These are phyloP conservation scores for Tetraselmis chui DNA, from an alignment of 139 green algal species.

Conservation along the genomic window DNA sequence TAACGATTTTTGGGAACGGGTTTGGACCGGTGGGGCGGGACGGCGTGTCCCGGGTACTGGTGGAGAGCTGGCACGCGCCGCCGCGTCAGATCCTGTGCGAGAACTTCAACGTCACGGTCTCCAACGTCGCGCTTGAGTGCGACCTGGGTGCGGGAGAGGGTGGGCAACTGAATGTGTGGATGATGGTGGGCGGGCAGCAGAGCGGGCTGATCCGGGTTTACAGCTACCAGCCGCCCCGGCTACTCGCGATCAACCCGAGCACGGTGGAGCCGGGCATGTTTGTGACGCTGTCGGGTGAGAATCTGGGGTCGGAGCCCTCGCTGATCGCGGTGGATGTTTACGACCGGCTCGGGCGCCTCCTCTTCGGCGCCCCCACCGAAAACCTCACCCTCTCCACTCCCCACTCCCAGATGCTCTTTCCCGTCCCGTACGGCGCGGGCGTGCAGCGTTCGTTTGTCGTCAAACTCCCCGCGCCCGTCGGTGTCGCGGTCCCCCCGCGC, in stretches of 20 bases:
- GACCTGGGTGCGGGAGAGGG: constrained; percentile 1
- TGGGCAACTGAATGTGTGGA: neutral
- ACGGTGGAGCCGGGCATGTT: neutral
- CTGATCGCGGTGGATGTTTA: neutral
- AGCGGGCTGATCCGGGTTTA: neutral
- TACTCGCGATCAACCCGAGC: neutral
- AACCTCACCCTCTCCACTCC: neutral
- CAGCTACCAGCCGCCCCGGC: neutral
- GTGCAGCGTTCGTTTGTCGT: neutral
- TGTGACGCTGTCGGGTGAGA: neutral
- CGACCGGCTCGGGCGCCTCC: neutral
- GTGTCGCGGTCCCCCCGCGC: neutral
- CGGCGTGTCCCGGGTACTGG: neutral
- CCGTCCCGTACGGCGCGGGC: neutral
- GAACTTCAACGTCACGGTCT: constrained; percentile 10
- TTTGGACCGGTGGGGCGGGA: constrained; percentile 3
- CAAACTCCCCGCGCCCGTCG: neutral
- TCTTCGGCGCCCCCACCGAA: neutral
- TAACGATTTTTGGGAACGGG: constrained; percentile 7
- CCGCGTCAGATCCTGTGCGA: neutral
- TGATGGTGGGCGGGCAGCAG: neutral
- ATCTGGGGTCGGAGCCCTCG: neutral
- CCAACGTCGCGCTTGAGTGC: constrained; percentile 15
- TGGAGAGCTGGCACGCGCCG: neutral
- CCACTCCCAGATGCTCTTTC: neutral